phyloP scores from a whole-genome alignment of 805 yeast genomes.

The Candida morakotiae region DNA sequence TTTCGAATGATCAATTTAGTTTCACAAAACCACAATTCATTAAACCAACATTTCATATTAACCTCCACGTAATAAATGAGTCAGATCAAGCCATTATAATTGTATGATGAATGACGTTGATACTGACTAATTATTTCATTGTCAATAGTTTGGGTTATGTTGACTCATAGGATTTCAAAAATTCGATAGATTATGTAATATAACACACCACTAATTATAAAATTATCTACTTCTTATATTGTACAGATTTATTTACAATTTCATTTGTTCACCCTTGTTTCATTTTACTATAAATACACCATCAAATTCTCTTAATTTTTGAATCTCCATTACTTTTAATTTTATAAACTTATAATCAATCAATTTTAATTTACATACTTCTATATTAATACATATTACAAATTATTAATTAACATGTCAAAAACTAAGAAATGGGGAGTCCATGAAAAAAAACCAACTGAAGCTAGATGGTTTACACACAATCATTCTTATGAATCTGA shows the following conservation, averaged over 20 bases:
- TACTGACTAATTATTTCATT: too few species aligned
- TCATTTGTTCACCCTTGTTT: not conserved
- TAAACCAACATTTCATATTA: too few species aligned
- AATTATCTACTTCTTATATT: too few species aligned
- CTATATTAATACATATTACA: not conserved
- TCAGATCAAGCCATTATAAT: too few species aligned
- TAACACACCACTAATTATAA: too few species aligned
- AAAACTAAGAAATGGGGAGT: slow-evolving; percentile 77
- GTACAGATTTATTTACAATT: too few species aligned
- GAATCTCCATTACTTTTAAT: not conserved
- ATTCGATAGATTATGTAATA: too few species aligned
- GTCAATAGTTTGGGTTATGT: too few species aligned
- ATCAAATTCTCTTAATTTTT: not conserved
- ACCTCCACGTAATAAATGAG: too few species aligned
- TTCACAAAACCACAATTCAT: not conserved
- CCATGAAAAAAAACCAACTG: slow-evolving; percentile 50
- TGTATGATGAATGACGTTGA: too few species aligned
- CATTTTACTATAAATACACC: not conserved
- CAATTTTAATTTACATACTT: not conserved
- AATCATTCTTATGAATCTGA: slow-evolving; percentile 62
- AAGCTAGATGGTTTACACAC: slow-evolving; percentile 75
- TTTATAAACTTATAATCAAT: too few species aligned
- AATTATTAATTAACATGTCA: slow-evolving; percentile 45
- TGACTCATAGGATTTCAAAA: too few species aligned
- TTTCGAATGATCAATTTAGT: not conserved